A percentile compares a stretch with the other conserved stretches of the same genome.
These are phyloP conservation scores for Podospora pseudocomata DNA, from an alignment of 495 filamentous ascomycete species.

Conservation along the genomic window DNA sequence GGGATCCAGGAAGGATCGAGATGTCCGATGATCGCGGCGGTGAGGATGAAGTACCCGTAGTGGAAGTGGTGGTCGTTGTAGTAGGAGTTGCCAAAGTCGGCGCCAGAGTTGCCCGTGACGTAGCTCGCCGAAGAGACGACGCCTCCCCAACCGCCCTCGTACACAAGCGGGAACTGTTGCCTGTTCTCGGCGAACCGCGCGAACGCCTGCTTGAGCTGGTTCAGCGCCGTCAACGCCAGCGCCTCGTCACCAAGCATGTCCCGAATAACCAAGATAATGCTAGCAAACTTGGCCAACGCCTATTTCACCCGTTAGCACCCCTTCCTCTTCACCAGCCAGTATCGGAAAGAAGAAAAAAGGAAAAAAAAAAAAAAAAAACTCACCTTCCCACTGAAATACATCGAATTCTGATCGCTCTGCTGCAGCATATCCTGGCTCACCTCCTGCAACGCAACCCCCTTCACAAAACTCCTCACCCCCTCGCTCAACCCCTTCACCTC, in stretches of 20 bases:
- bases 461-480: conserved; percentile 52
- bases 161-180: conserved; percentile 75
- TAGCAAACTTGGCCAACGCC: conserved; percentile 83
- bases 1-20: conserved; percentile 74
- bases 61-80: conserved; percentile 99
- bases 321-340: not conserved
- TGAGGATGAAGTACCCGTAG: conserved; percentile 81
- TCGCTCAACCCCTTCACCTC: conserved; percentile 50
- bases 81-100: conserved; percentile 76
- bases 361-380: not conserved
- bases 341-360: no score
- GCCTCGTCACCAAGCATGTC: conserved; percentile 59
- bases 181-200: conserved; percentile 70
- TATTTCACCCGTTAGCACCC: conserved; percentile 18
- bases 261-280: conserved; percentile 63
- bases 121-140: conserved; percentile 80
- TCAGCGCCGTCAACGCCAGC: conserved; percentile 59
- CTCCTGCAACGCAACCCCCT: conserved; percentile 59
- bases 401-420: conserved; percentile 76
- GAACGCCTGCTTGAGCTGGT: conserved; percentile 70
- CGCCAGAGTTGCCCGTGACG: conserved; percentile 62
- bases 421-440: conserved; percentile 64
- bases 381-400: conserved; percentile 94
- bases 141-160: conserved; percentile 81
- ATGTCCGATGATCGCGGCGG: conserved; percentile 78